Evolutionary conservation across 2,329 filamentous ascomycete genomes (phyloP).

Genomic region (Pseudomassariella vexata): DNA sequence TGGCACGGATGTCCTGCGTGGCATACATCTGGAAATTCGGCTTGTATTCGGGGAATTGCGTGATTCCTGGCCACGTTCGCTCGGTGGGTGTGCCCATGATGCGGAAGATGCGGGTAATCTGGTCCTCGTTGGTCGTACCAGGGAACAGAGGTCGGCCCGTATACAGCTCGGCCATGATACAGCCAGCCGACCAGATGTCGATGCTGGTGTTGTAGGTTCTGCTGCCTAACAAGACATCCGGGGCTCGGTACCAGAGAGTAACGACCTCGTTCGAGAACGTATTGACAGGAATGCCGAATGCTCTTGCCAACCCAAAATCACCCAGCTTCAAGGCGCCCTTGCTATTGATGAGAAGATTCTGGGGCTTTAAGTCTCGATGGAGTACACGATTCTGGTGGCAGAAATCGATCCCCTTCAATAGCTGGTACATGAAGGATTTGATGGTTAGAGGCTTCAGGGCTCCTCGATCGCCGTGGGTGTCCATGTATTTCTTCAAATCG

Average conservation of each 20-base stretch:
- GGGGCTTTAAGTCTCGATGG: conserved; percentile 91
- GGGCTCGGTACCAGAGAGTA: conserved; percentile 94
- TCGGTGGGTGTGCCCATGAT: conserved; percentile 98
- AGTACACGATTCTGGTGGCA: conserved; percentile 96
- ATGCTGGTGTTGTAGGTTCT: conserved; percentile 99
- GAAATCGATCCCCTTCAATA: conserved; percentile 92
- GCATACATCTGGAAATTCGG: conserved; percentile 89
- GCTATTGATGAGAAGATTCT: conserved; percentile 92
- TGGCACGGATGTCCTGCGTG: conserved; percentile 81
- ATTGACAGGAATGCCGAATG: conserved; percentile 95
- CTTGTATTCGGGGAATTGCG: conserved; percentile 96
- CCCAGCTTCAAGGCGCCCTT: conserved; percentile 88
- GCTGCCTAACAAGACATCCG: conserved; percentile 88
- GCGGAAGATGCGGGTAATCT: conserved; percentile 93
- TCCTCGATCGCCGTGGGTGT: conserved; percentile 81
- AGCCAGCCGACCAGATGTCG: conserved; percentile 98
- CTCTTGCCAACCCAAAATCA: conserved; percentile 88
- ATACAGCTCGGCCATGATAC: conserved; percentile 99
- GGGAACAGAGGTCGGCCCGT: conserved; percentile 93
- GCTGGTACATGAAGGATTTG: conserved; percentile 99
- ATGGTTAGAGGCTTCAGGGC: conserved; percentile 85
- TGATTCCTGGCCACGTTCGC: conserved; percentile 91
- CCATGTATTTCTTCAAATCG: conserved; percentile 98
- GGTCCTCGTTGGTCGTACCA: conserved; percentile 96
- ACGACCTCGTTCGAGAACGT: conserved; percentile 98